phyloP scores from a whole-genome alignment of 169 alveolate genomes.

The Plasmodium ovale region DNA sequence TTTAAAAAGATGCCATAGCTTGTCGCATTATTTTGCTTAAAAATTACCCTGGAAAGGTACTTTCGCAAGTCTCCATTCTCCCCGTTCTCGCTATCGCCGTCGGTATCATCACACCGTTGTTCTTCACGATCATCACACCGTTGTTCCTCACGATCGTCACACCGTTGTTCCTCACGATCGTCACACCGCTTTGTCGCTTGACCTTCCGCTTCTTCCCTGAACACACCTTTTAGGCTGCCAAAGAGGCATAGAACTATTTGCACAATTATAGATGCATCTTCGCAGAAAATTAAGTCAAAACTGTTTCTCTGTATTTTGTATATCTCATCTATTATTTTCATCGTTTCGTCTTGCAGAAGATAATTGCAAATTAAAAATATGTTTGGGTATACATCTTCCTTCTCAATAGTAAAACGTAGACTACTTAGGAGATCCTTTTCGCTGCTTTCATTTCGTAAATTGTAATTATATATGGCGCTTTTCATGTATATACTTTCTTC shows the following conservation, averaged over 20 bases:
- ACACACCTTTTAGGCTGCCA: conserved; percentile 10
- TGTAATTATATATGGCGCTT: conserved; percentile 46
- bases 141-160: background rate
- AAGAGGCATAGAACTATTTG: conserved; percentile 35
- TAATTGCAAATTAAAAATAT: conserved; percentile 52
- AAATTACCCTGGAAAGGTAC: conserved; percentile 5
- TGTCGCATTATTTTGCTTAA: background rate
- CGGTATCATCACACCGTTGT: too few relatives aligned
- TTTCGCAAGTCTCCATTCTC: conserved; percentile 8
- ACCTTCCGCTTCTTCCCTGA: background rate
- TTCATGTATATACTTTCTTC: conserved; percentile 59
- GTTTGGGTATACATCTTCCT: conserved; percentile 43
- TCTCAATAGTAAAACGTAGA: conserved; percentile 4
- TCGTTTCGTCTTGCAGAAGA: conserved; percentile 47
- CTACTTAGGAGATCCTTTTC: background rate
- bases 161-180: background rate
- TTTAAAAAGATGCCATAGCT: conserved; percentile 10
- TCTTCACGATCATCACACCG: background rate
- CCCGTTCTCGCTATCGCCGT: too few relatives aligned
- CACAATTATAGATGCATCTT: conserved; percentile 37
- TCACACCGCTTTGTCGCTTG: background rate
- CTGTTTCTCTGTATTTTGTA: conserved; percentile 19
- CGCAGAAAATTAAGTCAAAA: conserved; percentile 7
- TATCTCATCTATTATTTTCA: conserved; percentile 8
- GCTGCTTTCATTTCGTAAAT: conserved; percentile 21